Base-by-base conservation (phyloP, 805 yeast species). In the Saccharomycopsis fibuligera region DNA sequence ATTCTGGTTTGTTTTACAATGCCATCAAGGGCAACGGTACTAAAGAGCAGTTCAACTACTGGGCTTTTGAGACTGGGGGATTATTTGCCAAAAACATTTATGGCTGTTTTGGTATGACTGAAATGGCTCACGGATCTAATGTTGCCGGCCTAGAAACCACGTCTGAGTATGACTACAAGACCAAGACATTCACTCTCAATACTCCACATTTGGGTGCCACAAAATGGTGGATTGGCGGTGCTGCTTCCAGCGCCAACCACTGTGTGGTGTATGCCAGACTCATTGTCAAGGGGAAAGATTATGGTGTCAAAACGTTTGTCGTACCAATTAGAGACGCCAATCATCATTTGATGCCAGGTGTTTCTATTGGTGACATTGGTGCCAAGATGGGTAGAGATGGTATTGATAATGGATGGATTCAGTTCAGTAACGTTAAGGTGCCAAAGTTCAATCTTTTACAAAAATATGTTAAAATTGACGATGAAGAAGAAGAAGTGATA, bases 151-250 rank as follows among this genome's bases (percentile, higher is more conserved):
- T 87, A 53, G 96, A 90, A 66, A 90, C 97, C n/a, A 84, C 89
- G 14, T 96, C 97, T 14, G 82, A 84, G 19, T 90, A 75, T 63
- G 82, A 87, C 63, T 68, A 70, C 17, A 68, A 66, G 16, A 74
- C 73, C 25, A 86, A 87, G 58, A 79, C 80, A 54, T 86, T 90
- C 61, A 62, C 75, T 48, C 79, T 90, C 59, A 76, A 86, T 62
- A 90, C 97, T 10, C 97, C 97, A 1, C 86, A 89, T 61, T 65
- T 86, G 48, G 90, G 95, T 33, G 96, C 97, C 39, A 89, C 96
- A 23, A 90, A 90, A 65, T 90, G 97, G 96, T 90, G 97, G 97
- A 90, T 90, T 60, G 97, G 97, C 42, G 97, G 97, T 58, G 96
- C 96, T 37, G 96, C 96, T 9, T 95, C 87, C 65, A 82, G 95